phyloP scores from a whole-genome alignment of 306 rosid species.

The Echinosophora koreensis region DNA sequence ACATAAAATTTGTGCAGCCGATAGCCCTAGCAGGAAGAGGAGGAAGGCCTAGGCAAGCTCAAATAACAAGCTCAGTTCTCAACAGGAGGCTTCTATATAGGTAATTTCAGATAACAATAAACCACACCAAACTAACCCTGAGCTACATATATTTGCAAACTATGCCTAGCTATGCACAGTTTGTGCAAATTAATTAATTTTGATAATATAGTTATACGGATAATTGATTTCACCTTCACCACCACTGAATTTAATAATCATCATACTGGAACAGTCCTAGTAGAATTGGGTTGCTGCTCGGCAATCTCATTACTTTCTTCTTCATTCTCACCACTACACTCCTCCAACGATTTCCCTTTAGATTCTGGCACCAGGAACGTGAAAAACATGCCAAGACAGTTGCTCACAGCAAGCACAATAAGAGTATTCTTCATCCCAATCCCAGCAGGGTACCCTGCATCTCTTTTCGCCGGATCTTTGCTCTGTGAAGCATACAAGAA shows the following conservation, averaged over 20 bases:
- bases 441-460: constrained; percentile 50
- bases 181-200: background rate
- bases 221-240: constrained; percentile 10
- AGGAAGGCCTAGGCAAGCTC: background rate
- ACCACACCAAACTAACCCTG: background rate
- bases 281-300: background rate
- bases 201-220: background rate
- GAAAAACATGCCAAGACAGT: constrained; percentile 41
- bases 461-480: constrained; percentile 29
- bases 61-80: background rate
- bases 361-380: constrained; percentile 50
- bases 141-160: background rate
- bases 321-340: constrained; percentile 49
- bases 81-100: background rate
- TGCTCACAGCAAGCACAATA: constrained; percentile 41
- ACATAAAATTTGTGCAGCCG: background rate
- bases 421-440: constrained; percentile 54
- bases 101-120: background rate
- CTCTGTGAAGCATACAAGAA: constrained; percentile 48
- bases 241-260: background rate
- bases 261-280: constrained; percentile 43
- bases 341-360: constrained; percentile 47
- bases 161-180: background rate
- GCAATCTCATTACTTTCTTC: constrained; percentile 12
- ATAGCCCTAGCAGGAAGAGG: background rate